phyloP scores from a whole-genome alignment of 1,284 basidiomycete genomes.

The Heterobasidion irregulare region DNA sequence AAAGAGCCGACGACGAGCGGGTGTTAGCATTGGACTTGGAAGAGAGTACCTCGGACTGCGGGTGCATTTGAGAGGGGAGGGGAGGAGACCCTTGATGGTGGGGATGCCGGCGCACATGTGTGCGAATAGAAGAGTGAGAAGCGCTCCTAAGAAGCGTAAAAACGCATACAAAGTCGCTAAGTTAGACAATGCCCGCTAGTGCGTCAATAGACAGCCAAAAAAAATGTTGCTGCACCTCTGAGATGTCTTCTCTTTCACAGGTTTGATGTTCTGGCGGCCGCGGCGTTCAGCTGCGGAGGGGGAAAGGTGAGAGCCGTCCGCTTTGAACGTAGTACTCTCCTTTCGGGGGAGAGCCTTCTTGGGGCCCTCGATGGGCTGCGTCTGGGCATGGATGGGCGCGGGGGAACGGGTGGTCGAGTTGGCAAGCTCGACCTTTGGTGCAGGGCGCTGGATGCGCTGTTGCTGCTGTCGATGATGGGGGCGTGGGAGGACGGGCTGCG shows the following conservation, averaged over 20 bases:
- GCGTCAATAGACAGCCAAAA: neutral
- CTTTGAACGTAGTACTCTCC: neutral
- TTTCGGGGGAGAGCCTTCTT: constrained; percentile 12
- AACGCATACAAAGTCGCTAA: neutral
- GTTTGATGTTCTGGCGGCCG: constrained; percentile 24
- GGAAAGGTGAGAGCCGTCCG: constrained; percentile 7
- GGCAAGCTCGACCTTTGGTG: constrained; percentile 23
- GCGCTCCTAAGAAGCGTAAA: constrained; percentile 28
- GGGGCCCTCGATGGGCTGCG: constrained; percentile 20
- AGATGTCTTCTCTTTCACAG: constrained; percentile 22
- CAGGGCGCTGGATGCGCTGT: constrained; percentile 23
- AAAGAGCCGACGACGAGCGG: constrained; percentile 15
- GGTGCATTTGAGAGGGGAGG: constrained; percentile 30
- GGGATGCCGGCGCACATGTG: constrained; percentile 33
- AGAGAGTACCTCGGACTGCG: constrained; percentile 51
- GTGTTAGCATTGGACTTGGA: constrained; percentile 16
- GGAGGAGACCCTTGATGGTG: constrained; percentile 51
- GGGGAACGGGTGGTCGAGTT: constrained; percentile 13
- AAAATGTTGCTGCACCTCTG: constrained; percentile 18
- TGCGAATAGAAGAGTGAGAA: constrained; percentile 36
- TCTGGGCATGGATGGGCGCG: constrained; percentile 16
- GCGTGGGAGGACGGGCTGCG: constrained; percentile 23
- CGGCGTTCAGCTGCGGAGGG: constrained; percentile 21
- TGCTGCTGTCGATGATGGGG: constrained; percentile 29
- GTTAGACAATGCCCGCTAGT: too few species aligned